Conservation (phyloP, 305 asterid genomes). For the Fraxinus albicans region DNA sequence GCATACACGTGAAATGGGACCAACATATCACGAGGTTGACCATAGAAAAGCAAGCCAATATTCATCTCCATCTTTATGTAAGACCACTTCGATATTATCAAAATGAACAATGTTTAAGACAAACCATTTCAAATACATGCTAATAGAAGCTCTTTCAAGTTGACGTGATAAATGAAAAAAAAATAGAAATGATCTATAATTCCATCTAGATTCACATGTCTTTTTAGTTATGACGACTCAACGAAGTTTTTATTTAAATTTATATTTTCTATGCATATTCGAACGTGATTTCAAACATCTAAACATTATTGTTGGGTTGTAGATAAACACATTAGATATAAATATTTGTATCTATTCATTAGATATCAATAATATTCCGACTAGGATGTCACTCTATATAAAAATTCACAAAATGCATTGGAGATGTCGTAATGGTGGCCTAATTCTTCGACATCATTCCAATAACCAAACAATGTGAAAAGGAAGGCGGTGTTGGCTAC, state of each 20-base stretch:
- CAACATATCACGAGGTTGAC: background rate
- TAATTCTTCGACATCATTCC: constrained; percentile 12
- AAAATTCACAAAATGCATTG: background rate
- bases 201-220: background rate
- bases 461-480: constrained; percentile 28
- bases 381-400: background rate
- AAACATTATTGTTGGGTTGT: no score
- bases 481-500: background rate
- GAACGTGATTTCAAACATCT: no score
- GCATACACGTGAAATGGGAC: background rate
- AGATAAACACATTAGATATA: background rate
- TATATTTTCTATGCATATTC: no score
- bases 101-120: background rate
- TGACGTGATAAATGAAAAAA: background rate
- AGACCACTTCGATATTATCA: background rate
- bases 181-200: background rate
- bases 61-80: background rate
- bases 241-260: background rate
- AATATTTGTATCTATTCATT: no score
- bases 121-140: background rate
- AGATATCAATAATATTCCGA: no score
- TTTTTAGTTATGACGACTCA: background rate
- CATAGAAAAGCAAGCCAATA: background rate
- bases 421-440: background rate
- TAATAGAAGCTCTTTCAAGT: background rate